Evolutionary conservation across 2,329 filamentous ascomycete species (phyloP).

Genomic region (Clathrospora elynae): DNA sequence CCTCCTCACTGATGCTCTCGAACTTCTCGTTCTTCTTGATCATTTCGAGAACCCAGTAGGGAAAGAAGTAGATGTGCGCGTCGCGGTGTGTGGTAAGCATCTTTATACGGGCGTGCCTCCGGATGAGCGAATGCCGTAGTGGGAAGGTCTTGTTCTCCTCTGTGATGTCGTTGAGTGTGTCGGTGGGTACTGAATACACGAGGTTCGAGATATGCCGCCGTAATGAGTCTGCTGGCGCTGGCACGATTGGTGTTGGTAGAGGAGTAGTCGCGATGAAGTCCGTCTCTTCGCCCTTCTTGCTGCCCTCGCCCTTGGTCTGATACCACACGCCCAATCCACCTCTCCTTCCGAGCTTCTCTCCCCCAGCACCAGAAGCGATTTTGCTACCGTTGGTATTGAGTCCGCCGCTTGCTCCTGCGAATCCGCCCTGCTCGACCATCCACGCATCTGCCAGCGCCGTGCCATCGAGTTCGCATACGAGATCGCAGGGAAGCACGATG

Average conservation of each 20-base stretch:
- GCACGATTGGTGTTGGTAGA: conserved; percentile 62
- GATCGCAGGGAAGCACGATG: conserved; percentile 86
- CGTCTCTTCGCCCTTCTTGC: conserved; percentile 87
- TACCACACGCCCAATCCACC: conserved; percentile 92
- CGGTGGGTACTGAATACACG: conserved; percentile 85
- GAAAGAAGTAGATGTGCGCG: conserved; percentile 93
- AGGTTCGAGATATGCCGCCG: conserved; percentile 74
- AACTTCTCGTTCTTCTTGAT: conserved; percentile 78
- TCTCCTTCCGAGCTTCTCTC: conserved; percentile 65
- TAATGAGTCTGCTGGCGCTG: conserved; percentile 67
- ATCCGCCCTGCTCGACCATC: conserved; percentile 81
- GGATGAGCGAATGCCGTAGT: conserved; percentile 75
- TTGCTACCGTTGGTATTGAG: conserved; percentile 48
- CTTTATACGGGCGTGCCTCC: conserved; percentile 74
- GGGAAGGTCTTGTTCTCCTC: conserved; percentile 76
- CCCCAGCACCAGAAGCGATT: conserved; percentile 57
- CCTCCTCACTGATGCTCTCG: conserved; percentile 87
- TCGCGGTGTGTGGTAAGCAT: conserved; percentile 86
- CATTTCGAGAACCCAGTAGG: conserved; percentile 87
- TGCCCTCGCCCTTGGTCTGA: conserved; percentile 76
- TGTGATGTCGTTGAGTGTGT: conserved; percentile 81
- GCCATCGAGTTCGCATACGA: conserved; percentile 87
- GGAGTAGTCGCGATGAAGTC: conserved; percentile 86
- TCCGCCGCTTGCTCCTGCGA: conserved; percentile 64
- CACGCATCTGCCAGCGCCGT: conserved; percentile 85